Conservation (phyloP, 1,284 basidiomycete species). For the Ceratobasidium sp. region DNA sequence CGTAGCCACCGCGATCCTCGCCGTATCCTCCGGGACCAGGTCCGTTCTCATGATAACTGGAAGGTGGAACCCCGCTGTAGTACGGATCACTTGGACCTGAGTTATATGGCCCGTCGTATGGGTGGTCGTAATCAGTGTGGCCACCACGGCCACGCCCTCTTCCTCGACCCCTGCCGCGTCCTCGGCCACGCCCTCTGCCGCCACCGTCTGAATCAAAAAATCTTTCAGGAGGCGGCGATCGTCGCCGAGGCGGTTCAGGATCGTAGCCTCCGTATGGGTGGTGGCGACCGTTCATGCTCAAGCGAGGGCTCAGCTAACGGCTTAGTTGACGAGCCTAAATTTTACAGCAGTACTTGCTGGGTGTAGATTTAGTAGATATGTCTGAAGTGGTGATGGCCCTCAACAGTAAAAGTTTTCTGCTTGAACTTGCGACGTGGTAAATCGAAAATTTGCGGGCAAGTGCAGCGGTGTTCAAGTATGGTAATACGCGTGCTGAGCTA, state of each 20-base stretch:
- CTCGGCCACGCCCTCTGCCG: constrained; percentile 64
- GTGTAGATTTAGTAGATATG: constrained; percentile 16
- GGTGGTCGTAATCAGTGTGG: constrained; percentile 30
- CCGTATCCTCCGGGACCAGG: constrained; percentile 40
- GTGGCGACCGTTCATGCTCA: constrained; percentile 77
- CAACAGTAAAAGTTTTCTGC: constrained; percentile 32
- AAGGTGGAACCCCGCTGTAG: constrained; percentile 18
- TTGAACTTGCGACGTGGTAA: constrained; percentile 24
- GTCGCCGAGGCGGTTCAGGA: constrained; percentile 64
- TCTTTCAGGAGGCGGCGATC: constrained; percentile 67
- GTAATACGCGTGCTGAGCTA: not conserved
- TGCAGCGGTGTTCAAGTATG: not conserved
- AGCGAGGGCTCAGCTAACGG: constrained; percentile 39
- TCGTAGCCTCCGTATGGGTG: constrained; percentile 86
- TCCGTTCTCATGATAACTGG: constrained; percentile 60
- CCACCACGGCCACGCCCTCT: constrained; percentile 60
- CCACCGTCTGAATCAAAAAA: constrained; percentile 57
- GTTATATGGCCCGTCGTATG: constrained; percentile 31
- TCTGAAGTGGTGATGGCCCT: constrained; percentile 20
- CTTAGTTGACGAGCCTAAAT: constrained; percentile 23
- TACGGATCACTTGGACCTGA: constrained; percentile 30
- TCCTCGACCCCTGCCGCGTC: constrained; percentile 60
- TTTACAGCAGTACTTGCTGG: constrained; percentile 11
- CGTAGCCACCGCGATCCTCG: constrained; percentile 58
- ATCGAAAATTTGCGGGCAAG: constrained; percentile 2